Base-by-base conservation (phyloP, 305 asterid genomes). In the Solanum hybrid region DNA sequence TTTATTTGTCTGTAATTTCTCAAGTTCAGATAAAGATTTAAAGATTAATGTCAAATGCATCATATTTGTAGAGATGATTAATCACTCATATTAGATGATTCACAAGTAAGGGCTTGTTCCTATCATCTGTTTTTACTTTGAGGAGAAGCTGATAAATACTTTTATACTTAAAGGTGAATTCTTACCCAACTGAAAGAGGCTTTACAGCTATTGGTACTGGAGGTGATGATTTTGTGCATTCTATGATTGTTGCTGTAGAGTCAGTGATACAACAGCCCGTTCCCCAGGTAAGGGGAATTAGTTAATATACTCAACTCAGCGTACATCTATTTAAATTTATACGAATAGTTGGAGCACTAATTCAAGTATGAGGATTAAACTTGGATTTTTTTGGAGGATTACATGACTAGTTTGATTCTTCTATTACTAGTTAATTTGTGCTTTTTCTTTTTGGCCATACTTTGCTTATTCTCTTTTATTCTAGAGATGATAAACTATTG, bases 141-240 rank as follows among this genome's bases (percentile, higher is more conserved):
- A 75, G 90, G 90, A 90, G 90, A 82, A 29, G 75, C 79, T 89
- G 76, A 27, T 45, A 81, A n/a, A 78, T 32, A 73, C 13, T 91
- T 90, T 73, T 56, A 86, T 35, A 86, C 71, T 89, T 71, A 76
- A 82, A 97, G 99, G 98, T 97, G 89, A 97, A 97, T 92, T 94
- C 98, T 27, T 96, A 97, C 90, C 99, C 99, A 84, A 95, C 98
- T 22, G 98, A 92, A 79, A 93, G 99, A 91, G 98, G 98, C 90
- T 97, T 97, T 91, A 97, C 99, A 10, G 99, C 99, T 86, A 97
- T 97, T 86, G 99, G 99, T 88, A 95, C 97, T 24, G 98, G 99
- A 89, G 99, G 99, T 86, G 98, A 96, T 87, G 99, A 97, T 92
- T 97, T 97, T 91, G 99, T 96, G 90, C 97, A 97, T 35, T 95